Conservation (phyloP, 2,329 filamentous ascomycete species). For the Bipolaris cookei region DNA sequence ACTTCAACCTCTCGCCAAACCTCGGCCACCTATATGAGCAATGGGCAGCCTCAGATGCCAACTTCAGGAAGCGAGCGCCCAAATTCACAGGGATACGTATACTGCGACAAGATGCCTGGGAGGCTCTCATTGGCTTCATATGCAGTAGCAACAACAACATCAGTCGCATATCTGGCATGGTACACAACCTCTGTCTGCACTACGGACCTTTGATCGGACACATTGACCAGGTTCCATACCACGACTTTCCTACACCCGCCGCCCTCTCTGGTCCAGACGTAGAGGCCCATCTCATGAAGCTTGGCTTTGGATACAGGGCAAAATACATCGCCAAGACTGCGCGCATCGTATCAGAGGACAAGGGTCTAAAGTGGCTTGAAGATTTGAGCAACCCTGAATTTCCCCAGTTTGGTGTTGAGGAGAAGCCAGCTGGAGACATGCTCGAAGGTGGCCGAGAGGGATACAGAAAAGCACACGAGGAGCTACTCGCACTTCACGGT, state of each 20-base stretch:
- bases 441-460: constrained; percentile 63
- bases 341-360: constrained; percentile 71
- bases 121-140: constrained; percentile 90
- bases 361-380: constrained; percentile 74
- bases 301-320: constrained; percentile 94
- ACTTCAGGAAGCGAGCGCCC: constrained; percentile 86
- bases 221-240: constrained; percentile 73
- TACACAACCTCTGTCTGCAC: constrained; percentile 84
- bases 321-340: constrained; percentile 92
- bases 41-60: constrained; percentile 84
- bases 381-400: constrained; percentile 77
- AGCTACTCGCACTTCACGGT: constrained; percentile 78
- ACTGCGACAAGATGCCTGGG: constrained; percentile 93
- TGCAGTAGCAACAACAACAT: constrained; percentile 99
- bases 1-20: constrained; percentile 85
- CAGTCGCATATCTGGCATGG: constrained; percentile 92
- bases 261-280: constrained; percentile 76
- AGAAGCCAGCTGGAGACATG: constrained; percentile 56
- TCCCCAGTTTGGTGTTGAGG: constrained; percentile 61
- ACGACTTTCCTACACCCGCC: constrained; percentile 83
- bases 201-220: constrained; percentile 80
- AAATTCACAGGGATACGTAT: constrained; percentile 92
- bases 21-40: constrained; percentile 78
- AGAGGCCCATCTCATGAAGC: constrained; percentile 76
- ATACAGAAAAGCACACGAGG: constrained; percentile 80